These are phyloP conservation scores for Monascus ruber DNA, from an alignment of 2,329 filamentous ascomycete species.

Conservation along the genomic window DNA sequence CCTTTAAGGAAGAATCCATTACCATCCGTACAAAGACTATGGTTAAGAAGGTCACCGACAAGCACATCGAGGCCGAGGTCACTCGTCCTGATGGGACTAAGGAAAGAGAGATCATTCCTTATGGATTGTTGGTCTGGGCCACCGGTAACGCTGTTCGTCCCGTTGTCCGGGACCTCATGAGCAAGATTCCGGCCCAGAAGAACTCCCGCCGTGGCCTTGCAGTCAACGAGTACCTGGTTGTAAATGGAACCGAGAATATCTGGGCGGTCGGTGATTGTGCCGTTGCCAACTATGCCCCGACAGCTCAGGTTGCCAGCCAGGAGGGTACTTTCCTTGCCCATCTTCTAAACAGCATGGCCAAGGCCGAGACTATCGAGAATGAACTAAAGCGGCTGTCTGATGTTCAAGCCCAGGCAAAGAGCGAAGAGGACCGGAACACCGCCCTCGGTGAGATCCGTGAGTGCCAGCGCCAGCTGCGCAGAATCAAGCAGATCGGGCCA, in stretches of 20 bases:
- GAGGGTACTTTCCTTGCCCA: slow-evolving; percentile 91
- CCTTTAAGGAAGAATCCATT: slow-evolving; percentile 97
- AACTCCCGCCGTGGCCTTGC: slow-evolving; percentile 87
- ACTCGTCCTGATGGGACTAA: slow-evolving; percentile 76
- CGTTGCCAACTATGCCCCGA: slow-evolving; percentile 93
- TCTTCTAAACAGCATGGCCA: slow-evolving; percentile 98
- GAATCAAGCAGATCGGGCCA: slow-evolving; percentile 88
- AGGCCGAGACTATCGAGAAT: slow-evolving; percentile 70
- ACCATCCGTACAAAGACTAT: slow-evolving; percentile 97
- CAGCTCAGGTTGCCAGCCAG: slow-evolving; percentile 90
- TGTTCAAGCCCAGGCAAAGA: slow-evolving; percentile 55
- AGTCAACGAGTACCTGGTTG: slow-evolving; percentile 97
- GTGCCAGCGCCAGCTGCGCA: slow-evolving; percentile 73
- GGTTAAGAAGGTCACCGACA: slow-evolving; percentile 94
- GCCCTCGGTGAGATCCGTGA: slow-evolving; percentile 68
- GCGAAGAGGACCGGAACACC: slow-evolving; percentile 46
- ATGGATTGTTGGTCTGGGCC: slow-evolving; percentile 94
- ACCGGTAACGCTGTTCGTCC: slow-evolving; percentile 91
- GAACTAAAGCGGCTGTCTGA: slow-evolving; percentile 60
- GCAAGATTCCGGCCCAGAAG: slow-evolving; percentile 85
- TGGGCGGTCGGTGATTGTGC: slow-evolving; percentile 98
- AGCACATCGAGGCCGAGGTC: slow-evolving; percentile 81
- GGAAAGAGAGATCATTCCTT: slow-evolving; percentile 69
- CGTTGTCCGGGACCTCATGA: slow-evolving; percentile 83
- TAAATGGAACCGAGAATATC: slow-evolving; percentile 92